Evolutionary conservation across 306 rosid species (phyloP), one percentile per base, ranked within the genome.

Genomic region (Prunus fruticosa): DNA sequence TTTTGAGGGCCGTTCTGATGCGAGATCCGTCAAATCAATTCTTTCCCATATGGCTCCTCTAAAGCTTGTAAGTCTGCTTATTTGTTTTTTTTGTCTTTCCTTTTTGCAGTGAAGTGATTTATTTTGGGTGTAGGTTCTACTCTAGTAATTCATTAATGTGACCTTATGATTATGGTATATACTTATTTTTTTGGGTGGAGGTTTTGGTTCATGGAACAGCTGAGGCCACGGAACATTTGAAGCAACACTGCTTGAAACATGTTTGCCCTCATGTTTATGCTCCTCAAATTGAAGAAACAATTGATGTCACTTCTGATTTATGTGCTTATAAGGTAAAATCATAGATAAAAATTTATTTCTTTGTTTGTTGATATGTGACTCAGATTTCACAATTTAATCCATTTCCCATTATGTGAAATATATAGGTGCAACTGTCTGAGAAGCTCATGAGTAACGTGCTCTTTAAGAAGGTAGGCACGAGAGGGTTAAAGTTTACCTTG

Each of bases 141-240:
- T 11, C 52, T 49, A 49, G 52, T 49, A 49, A 3, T 11, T 12
- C 65, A 32, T 16, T 1, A 38, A 8, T 32, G 50, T 12, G 56
- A 50, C 43, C 13, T 64, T 19, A 6, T 66, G 19, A 41, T 64
- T 32, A 15, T 72, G 22, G 3, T 50, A 11, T 61, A 4, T 60
- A 20, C 32, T 19, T 9, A 13, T 19, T 9, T 18, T 79, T 60
- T 71, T 19, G 62, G 43, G 53, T 80, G 70, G 54, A 92, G 97
- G 99, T 96, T 82, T 84, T 96, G 89, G 98, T 96, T 84, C 99
- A 96, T 81, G 99, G 99, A 58, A 92, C 97, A 22, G 98, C 98
- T 6, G 99, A 96, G 83, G 98, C 99, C 79, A 96, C 99, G 2
- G 97, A 96, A 75, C 98, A 96, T 91, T 84, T 96, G 86, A 96